These are phyloP conservation scores for Zygotorulaspora chibaensis DNA, from an alignment of 805 yeast genomes.

Conservation along the genomic window DNA sequence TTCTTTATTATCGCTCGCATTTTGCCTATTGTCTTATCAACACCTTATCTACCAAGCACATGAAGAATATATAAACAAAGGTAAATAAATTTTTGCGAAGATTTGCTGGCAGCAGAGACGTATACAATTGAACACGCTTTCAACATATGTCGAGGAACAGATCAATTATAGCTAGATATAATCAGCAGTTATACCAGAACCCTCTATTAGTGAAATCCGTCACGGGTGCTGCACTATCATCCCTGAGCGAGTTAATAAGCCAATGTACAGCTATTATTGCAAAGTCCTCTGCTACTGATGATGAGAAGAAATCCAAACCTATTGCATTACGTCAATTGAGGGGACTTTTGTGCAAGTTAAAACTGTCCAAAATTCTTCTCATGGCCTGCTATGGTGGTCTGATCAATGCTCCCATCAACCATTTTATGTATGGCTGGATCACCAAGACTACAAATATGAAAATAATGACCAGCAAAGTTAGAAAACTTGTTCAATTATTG, in stretches of 20 bases:
- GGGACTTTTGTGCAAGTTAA: constrained; percentile 8
- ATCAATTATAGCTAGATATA: constrained; percentile 11
- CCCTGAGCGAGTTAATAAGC: constrained; percentile 20
- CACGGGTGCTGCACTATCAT: constrained; percentile 22
- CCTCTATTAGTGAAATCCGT: constrained; percentile 18
- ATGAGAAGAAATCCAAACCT: not conserved
- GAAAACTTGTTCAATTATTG: constrained; percentile 17
- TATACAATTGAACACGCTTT: too few relatives aligned
- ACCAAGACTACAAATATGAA: constrained; percentile 11
- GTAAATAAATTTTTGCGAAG: not conserved
- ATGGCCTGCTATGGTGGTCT: constrained; percentile 24
- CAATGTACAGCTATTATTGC: constrained; percentile 13
- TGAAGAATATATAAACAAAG: not conserved
- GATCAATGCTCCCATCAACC: constrained; percentile 25
- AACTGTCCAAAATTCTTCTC: constrained; percentile 12
- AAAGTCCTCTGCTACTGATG: not conserved
- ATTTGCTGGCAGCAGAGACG: too few relatives aligned
- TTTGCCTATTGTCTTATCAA: not conserved
- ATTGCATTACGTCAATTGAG: not conserved
- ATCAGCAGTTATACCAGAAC: constrained; percentile 11
- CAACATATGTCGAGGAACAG: constrained; percentile 1
- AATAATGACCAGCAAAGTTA: constrained; percentile 10
- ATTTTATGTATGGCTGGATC: constrained; percentile 20
- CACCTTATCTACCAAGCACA: not conserved
- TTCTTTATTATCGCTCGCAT: not conserved